Conservation (phyloP, 768 basidiomycete species). For the Psilocybe tampanensis region DNA sequence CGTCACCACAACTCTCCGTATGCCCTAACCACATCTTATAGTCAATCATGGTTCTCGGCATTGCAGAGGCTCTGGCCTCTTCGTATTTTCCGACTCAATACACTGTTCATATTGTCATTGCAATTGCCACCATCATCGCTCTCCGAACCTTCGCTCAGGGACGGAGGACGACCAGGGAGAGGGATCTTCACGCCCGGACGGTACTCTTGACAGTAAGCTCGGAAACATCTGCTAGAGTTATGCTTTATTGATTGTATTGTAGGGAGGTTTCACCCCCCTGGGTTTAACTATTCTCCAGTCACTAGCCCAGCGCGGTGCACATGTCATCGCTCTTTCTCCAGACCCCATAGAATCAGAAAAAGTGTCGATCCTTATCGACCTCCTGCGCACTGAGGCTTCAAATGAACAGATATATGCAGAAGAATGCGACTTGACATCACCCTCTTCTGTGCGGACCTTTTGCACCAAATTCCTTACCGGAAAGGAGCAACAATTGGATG, state of each 20-base stretch:
- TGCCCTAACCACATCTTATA: not conserved
- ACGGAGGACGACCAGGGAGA: slow-evolving; percentile 67
- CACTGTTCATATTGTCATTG: slow-evolving; percentile 52
- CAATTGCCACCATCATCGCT: slow-evolving; percentile 45
- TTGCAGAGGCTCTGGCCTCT: slow-evolving; percentile 29
- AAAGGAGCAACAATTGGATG: slow-evolving; percentile 73
- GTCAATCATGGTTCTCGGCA: slow-evolving; percentile 30
- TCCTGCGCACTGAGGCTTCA: slow-evolving; percentile 66
- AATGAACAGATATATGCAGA: slow-evolving; percentile 85
- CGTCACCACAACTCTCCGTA: slow-evolving; percentile 2
- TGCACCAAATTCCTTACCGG: slow-evolving; percentile 67
- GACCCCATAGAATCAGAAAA: slow-evolving; percentile 56
- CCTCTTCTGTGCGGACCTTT: slow-evolving; percentile 69
- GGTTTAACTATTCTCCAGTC: slow-evolving; percentile 68
- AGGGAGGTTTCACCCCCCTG: slow-evolving; percentile 79
- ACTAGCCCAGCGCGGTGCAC: slow-evolving; percentile 76
- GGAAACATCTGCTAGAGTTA: not conserved
- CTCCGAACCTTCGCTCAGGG: slow-evolving; percentile 69
- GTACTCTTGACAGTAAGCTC: slow-evolving; percentile 68
- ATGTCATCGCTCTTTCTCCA: slow-evolving; percentile 73
- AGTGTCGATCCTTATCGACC: slow-evolving; percentile 61
- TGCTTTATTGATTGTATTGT: slow-evolving; percentile 8
- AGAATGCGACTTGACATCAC: slow-evolving; percentile 70
- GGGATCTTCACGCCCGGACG: slow-evolving; percentile 73
- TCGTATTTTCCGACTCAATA: slow-evolving; percentile 59